Evolutionary conservation across 2,329 filamentous ascomycete genomes (phyloP).

Genomic region (Incumbomyces lentus): DNA sequence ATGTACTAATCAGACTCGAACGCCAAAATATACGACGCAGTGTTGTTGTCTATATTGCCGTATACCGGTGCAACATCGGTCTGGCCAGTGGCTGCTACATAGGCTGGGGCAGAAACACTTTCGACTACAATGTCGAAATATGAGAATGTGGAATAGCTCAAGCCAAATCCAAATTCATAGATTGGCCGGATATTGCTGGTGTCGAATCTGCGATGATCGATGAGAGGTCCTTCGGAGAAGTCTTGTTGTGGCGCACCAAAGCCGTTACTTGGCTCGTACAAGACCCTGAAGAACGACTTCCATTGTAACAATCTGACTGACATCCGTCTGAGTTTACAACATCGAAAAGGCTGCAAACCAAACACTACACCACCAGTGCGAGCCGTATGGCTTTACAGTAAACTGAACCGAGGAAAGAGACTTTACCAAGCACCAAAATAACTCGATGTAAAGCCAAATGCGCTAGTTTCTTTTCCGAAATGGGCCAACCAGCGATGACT

Average conservation of each 20-base stretch:
- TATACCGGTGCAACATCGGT: not conserved
- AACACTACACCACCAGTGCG: too few relatives aligned
- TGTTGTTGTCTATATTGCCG: not conserved
- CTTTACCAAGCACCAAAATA: too few relatives aligned
- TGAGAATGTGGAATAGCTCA: constrained; percentile 50
- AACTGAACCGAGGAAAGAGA: too few relatives aligned
- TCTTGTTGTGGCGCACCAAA: constrained; percentile 45
- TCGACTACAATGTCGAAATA: constrained; percentile 45
- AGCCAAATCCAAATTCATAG: constrained; percentile 51
- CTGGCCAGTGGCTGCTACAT: constrained; percentile 23
- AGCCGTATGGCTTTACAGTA: too few relatives aligned
- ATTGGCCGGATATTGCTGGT: constrained; percentile 43
- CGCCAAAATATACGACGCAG: not conserved
- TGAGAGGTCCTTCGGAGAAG: constrained; percentile 53
- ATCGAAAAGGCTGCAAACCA: too few relatives aligned
- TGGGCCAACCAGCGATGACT: too few relatives aligned
- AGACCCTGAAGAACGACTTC: too few relatives aligned
- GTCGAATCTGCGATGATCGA: constrained; percentile 45
- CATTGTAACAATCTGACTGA: too few relatives aligned
- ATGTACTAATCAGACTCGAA: constrained; percentile 23
- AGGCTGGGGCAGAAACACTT: constrained; percentile 32
- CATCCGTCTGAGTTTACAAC: too few relatives aligned
- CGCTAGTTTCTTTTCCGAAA: too few relatives aligned
- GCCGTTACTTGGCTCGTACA: constrained; percentile 48
- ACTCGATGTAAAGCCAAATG: too few relatives aligned